Conservation (phyloP, 371 early-diverging fungal species). For the Funneliformis caledonium region DNA sequence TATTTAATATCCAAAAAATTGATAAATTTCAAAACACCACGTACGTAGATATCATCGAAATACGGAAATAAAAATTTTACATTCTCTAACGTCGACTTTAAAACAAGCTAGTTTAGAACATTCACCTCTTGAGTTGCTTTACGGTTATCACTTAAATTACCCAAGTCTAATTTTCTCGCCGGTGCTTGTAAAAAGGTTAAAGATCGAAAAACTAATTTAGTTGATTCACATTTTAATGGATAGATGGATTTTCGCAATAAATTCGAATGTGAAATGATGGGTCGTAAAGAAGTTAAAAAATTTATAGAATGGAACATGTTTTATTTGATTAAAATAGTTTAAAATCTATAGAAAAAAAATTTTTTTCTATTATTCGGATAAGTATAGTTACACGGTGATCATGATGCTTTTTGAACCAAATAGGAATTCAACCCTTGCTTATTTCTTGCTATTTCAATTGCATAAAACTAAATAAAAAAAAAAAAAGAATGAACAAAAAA, state of each 20-base stretch:
- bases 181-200: constrained; percentile 17
- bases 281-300: neutral
- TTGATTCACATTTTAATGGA: neutral
- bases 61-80: neutral
- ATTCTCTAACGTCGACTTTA: neutral
- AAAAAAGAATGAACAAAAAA: neutral
- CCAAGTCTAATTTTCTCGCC: constrained; percentile 2
- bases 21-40: no score
- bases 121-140: constrained; percentile 22
- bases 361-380: no score
- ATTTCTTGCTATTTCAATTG: constrained; percentile 38
- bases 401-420: constrained; percentile 4
- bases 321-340: no score
- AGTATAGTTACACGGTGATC: no score
- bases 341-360: no score
- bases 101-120: neutral
- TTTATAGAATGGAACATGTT: neutral
- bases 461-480: constrained; percentile 24
- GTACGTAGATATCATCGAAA: neutral
- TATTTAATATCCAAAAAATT: neutral
- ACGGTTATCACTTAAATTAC: constrained; percentile 28
- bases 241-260: no score
- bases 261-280: neutral
- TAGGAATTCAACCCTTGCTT: constrained; percentile 38
- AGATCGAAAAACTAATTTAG: neutral